A percentile compares a stretch with the other conserved stretches of the same genome.
These are phyloP conservation scores for Lycium ferocissimum DNA, from an alignment of 257 asterid genomes.

Conservation along the genomic window DNA sequence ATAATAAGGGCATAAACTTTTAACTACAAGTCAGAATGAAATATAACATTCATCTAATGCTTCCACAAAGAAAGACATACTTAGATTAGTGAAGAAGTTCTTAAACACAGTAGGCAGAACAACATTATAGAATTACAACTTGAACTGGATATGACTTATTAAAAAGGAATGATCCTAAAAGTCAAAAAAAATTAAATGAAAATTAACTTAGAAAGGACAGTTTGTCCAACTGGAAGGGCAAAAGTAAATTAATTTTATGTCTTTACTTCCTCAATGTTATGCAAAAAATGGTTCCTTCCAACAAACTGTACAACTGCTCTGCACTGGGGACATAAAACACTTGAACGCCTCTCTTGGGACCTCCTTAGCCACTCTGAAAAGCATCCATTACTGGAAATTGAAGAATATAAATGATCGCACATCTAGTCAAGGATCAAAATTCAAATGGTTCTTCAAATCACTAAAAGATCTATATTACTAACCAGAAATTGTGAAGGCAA, in stretches of 20 bases:
- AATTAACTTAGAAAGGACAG: neutral
- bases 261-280: constrained; percentile 85
- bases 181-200: neutral
- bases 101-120: neutral
- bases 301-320: constrained; percentile 92
- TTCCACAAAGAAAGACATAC: neutral
- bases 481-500: constrained; percentile 99
- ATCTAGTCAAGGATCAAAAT: neutral
- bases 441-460: constrained; percentile 21
- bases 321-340: constrained; percentile 88
- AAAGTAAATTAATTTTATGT: neutral
- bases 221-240: constrained; percentile 11
- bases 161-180: constrained; percentile 1
- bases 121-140: constrained; percentile 18
- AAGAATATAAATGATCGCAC: constrained; percentile 30
- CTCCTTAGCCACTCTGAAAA: constrained; percentile 98
- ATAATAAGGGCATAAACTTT: constrained; percentile 34
- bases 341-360: constrained; percentile 72
- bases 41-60: constrained; percentile 21
- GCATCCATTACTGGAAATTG: constrained; percentile 84
- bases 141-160: constrained; percentile 4
- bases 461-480: constrained; percentile 34
- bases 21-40: constrained; percentile 5
- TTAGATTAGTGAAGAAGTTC: neutral
- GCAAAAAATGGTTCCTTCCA: constrained; percentile 92